These are phyloP conservation scores for Tulasnella sp. DNA, from an alignment of 768 basidiomycete species.

Conservation along the genomic window DNA sequence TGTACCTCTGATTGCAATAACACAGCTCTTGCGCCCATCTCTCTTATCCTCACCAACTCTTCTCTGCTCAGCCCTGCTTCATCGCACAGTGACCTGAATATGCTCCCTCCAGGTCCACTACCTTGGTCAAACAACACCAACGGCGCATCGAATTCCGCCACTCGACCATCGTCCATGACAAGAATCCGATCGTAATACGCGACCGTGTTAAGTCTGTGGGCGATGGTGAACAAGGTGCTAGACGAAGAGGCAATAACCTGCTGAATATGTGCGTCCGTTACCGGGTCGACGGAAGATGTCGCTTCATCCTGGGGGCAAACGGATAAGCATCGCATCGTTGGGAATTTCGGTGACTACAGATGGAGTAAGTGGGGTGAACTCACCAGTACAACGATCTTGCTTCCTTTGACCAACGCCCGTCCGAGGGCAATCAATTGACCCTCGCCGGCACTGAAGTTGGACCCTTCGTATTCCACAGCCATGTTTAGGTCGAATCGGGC, in stretches of 20 bases:
- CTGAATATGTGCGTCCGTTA: neutral
- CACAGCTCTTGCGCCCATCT: too few species aligned
- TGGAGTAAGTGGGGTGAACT: neutral
- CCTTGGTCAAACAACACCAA: conserved; percentile 45
- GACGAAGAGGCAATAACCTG: conserved; percentile 40
- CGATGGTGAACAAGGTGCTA: conserved; percentile 77
- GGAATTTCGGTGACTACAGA: too few species aligned
- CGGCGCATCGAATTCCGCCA: conserved; percentile 69
- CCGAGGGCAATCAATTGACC: neutral
- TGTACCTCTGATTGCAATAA: too few species aligned
- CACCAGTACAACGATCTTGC: conserved; percentile 7
- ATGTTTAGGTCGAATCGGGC: neutral
- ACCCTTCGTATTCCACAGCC: neutral
- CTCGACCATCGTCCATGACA: conserved; percentile 17
- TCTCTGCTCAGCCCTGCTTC: too few species aligned
- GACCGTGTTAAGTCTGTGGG: conserved; percentile 80
- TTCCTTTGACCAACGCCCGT: neutral
- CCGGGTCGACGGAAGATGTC: neutral
- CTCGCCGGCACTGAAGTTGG: neutral
- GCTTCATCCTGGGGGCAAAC: neutral
- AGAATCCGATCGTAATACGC: conserved; percentile 62
- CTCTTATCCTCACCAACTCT: too few species aligned
- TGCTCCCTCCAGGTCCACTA: conserved; percentile 33
- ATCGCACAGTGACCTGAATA: conserved; percentile 82
- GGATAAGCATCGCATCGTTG: neutral